Evolutionary conservation across 78 protist species (phyloP).

Genomic region (Pelomyxa schiedti): DNA sequence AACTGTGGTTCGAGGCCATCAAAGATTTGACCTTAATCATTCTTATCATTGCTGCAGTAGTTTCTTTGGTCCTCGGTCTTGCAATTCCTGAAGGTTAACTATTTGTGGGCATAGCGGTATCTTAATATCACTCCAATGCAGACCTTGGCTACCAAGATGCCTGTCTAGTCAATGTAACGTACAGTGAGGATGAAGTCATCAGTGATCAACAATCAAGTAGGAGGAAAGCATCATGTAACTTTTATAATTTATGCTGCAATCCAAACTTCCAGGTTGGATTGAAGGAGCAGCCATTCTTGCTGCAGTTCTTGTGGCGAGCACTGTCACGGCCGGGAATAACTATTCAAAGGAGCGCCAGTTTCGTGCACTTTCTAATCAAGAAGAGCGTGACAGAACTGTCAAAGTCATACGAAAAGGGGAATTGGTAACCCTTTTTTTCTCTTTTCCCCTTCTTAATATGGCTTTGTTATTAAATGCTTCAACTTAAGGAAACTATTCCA

Average conservation of each 20-base stretch:
- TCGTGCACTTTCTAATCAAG: not conserved
- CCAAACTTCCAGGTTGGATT: constrained; percentile 72
- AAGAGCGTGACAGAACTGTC: not conserved
- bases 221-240: too few species aligned
- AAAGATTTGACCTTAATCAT: constrained; percentile 70
- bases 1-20: constrained; percentile 35
- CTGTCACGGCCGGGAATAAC: constrained; percentile 75
- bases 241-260: too few species aligned
- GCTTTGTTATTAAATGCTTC: constrained; percentile 12
- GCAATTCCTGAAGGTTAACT: not conserved
- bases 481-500: constrained; percentile 22
- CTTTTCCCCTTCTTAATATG: not conserved
- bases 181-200: too few species aligned
- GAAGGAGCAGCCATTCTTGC: constrained; percentile 85
- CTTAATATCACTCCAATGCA: too few species aligned
- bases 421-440: not conserved
- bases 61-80: constrained; percentile 46
- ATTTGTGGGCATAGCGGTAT: too few species aligned
- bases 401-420: not conserved
- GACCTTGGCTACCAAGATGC: too few species aligned
- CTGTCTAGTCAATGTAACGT: too few species aligned
- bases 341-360: constrained; percentile 61
- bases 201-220: too few species aligned
- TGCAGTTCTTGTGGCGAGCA: constrained; percentile 75
- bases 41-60: constrained; percentile 54